Percentiles rank a stretch among this genome's conserved stretches.
Evolutionary conservation across 345 rosid species (phyloP).

Genomic region (Boechera retrofracta): DNA sequence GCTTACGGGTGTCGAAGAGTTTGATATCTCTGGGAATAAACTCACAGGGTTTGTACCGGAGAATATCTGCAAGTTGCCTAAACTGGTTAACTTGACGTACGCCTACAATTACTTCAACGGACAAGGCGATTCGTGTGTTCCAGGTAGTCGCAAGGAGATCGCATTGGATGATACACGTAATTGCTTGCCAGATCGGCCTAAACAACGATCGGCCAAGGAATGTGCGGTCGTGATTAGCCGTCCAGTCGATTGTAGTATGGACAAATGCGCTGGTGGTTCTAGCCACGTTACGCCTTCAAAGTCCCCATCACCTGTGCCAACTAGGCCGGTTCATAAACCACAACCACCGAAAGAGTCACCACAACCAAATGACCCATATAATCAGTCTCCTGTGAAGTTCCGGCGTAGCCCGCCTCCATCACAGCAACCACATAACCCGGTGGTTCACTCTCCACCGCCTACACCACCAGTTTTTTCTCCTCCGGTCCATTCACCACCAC

Average conservation of each 20-base stretch:
- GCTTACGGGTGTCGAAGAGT: constrained; percentile 44
- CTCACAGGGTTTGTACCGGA: constrained; percentile 65
- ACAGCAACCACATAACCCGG: constrained; percentile 38
- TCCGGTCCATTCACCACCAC: not conserved
- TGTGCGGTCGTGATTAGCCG: constrained; percentile 57
- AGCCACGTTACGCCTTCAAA: not conserved
- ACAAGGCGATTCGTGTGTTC: constrained; percentile 53
- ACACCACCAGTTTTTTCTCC: not conserved
- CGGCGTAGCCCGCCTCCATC: constrained; percentile 49
- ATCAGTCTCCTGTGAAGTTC: constrained; percentile 42
- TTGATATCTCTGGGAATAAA: constrained; percentile 60
- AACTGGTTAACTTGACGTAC: constrained; percentile 57
- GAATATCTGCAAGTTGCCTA: constrained; percentile 62
- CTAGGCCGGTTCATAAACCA: constrained; percentile 34
- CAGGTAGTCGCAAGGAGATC: constrained; percentile 38
- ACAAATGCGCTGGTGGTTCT: constrained; percentile 49
- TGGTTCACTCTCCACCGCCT: constrained; percentile 31
- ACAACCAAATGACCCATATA: constrained; percentile 41
- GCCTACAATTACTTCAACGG: constrained; percentile 64
- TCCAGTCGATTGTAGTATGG: constrained; percentile 78
- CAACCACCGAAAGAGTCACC: constrained; percentile 42
- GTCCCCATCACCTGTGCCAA: constrained; percentile 17
- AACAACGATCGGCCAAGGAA: constrained; percentile 48
- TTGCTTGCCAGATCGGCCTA: constrained; percentile 58
- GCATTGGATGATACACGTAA: constrained; percentile 57